Conservation (phyloP, 345 rosid species). For the Ceriops decandra region DNA sequence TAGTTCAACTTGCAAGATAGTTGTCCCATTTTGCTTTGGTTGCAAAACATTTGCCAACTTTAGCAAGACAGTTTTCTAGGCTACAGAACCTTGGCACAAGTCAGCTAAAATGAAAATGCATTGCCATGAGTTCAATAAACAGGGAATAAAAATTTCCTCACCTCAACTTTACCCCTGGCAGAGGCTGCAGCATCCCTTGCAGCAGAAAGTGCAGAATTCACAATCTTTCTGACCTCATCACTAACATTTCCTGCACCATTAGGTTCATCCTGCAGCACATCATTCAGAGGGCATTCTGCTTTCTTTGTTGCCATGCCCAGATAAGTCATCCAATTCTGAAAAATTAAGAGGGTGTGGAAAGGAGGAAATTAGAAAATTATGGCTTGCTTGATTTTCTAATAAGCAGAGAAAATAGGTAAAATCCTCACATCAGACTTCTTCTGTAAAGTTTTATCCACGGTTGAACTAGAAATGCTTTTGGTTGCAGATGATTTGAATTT, state of each 20-base stretch:
- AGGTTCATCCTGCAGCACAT: slow-evolving; percentile 14
- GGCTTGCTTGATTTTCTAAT: not conserved
- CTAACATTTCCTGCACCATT: slow-evolving; percentile 25
- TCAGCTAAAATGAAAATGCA: not conserved
- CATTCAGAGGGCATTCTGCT: slow-evolving; percentile 13
- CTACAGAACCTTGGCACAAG: not conserved
- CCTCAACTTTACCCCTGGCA: slow-evolving; percentile 78
- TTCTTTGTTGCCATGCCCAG: slow-evolving; percentile 40
- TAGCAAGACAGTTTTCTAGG: not conserved
- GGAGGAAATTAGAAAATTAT: not conserved
- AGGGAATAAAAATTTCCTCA: slow-evolving; percentile 16
- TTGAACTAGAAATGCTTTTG: slow-evolving; percentile 18
- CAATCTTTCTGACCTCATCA: slow-evolving; percentile 66
- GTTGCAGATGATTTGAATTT: slow-evolving; percentile 22
- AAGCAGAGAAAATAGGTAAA: slow-evolving; percentile 2
- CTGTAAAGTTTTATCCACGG: slow-evolving; percentile 21
- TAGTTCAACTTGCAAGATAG: not conserved
- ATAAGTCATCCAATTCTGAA: slow-evolving; percentile 48
- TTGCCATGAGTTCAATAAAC: not conserved
- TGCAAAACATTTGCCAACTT: not conserved
- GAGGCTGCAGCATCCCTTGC: slow-evolving; percentile 66
- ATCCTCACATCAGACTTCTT: slow-evolving; percentile 34
- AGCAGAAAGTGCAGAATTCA: slow-evolving; percentile 90
- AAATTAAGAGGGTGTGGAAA: slow-evolving; percentile 4
- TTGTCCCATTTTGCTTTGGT: not conserved